These are phyloP conservation scores for Cryptococcus deneoformans DNA, from an alignment of 1,284 basidiomycete species.

Conservation along the genomic window DNA sequence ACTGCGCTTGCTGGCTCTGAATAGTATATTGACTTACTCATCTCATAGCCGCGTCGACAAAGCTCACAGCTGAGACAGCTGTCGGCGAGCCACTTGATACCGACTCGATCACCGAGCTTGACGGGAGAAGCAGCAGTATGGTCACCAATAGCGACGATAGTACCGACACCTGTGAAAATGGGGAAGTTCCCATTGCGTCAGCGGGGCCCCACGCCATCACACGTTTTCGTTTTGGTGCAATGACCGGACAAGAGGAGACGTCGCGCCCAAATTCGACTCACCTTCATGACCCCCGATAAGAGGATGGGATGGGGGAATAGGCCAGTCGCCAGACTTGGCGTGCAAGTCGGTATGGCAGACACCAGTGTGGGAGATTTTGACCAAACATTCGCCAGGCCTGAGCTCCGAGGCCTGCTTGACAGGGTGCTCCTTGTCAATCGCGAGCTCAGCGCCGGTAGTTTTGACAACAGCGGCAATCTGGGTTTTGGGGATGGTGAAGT, in stretches of 20 bases:
- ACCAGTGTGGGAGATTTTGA: constrained; percentile 72
- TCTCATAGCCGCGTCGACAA: constrained; percentile 68
- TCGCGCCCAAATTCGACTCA: not conserved
- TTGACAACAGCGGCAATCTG: constrained; percentile 64
- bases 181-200: no score
- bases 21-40: constrained; percentile 18
- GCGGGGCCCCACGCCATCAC: no score
- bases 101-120: constrained; percentile 72
- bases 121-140: constrained; percentile 58
- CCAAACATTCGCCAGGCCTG: constrained; percentile 72
- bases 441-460: constrained; percentile 48
- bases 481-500: constrained; percentile 56
- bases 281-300: constrained; percentile 51
- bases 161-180: constrained; percentile 32
- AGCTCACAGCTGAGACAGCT: constrained; percentile 69
- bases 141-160: constrained; percentile 72
- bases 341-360: constrained; percentile 54
- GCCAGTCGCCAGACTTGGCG: constrained; percentile 66
- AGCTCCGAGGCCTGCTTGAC: constrained; percentile 66
- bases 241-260: not conserved
- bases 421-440: constrained; percentile 34
- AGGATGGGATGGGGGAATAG: constrained; percentile 51
- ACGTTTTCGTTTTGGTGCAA: no score
- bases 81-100: constrained; percentile 77
- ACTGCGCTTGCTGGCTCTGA: not conserved